Conservation (phyloP, 169 alveolate species). For the Eimeria zaria region DNA sequence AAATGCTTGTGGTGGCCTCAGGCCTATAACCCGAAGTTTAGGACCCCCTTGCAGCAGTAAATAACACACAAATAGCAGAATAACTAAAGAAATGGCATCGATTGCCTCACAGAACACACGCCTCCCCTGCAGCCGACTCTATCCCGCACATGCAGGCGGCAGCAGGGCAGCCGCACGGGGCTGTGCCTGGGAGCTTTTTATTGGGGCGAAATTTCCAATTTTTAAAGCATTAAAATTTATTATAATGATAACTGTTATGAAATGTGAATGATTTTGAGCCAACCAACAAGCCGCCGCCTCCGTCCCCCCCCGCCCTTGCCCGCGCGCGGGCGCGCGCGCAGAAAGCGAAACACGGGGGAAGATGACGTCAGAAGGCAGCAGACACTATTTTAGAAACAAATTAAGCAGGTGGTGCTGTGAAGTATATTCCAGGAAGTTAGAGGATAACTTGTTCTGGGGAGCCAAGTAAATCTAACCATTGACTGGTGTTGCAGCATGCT, state of each 20-base stretch:
- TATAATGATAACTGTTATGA: not conserved
- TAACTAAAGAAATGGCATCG: not conserved
- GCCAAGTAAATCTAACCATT: not conserved
- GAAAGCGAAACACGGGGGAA: not conserved
- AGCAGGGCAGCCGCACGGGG: constrained; percentile 1
- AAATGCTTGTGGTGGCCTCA: not conserved
- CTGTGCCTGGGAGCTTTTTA: not conserved
- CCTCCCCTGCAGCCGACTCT: constrained; percentile 41
- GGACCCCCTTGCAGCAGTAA: not conserved
- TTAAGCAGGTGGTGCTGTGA: not conserved
- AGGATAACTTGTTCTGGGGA: not conserved
- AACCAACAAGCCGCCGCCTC: not conserved
- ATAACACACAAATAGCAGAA: not conserved
- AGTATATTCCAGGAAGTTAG: not conserved
- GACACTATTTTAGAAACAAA: not conserved
- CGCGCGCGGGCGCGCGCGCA: too few species aligned
- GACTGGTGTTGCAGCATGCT: not conserved
- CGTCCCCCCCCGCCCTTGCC: not conserved
- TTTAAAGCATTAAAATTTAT: not conserved
- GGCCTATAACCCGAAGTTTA: not conserved
- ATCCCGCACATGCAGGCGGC: constrained; percentile 44
- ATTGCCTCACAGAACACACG: not conserved
- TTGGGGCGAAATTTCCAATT: not conserved
- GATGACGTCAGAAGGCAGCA: not conserved
- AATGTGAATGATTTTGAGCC: not conserved